phyloP scores from a whole-genome alignment of 345 rosid species.

The Aquilaria yunnanensis region DNA sequence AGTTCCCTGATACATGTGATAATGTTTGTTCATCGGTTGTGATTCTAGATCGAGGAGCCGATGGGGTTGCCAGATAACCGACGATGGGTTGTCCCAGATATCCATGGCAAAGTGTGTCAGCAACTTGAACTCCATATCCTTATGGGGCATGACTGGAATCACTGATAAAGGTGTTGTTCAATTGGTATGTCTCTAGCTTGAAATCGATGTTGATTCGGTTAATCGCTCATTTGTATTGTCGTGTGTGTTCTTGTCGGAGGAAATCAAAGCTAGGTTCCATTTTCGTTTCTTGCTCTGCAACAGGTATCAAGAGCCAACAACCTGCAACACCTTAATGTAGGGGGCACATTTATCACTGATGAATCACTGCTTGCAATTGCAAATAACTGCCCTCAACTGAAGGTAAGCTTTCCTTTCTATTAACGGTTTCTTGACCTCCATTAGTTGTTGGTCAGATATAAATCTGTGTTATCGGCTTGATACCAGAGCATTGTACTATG shows the following conservation, averaged over 20 bases:
- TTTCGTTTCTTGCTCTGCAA: not conserved
- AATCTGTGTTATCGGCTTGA: too few relatives aligned
- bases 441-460: too few relatives aligned
- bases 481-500: slow-evolving; percentile 64
- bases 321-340: slow-evolving; percentile 70
- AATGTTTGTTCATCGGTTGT: not conserved
- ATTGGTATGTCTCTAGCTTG: slow-evolving; percentile 37
- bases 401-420: slow-evolving; percentile 30
- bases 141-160: slow-evolving; percentile 88
- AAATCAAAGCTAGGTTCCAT: too few relatives aligned
- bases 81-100: slow-evolving; percentile 61
- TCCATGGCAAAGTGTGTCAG: slow-evolving; percentile 62
- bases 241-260: too few relatives aligned
- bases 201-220: not conserved
- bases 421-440: too few relatives aligned
- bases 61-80: slow-evolving; percentile 93
- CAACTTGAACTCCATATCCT: slow-evolving; percentile 68
- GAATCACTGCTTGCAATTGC: slow-evolving; percentile 76
- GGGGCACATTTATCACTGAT: slow-evolving; percentile 91
- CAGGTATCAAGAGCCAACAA: slow-evolving; percentile 71
- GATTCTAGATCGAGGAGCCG: slow-evolving; percentile 67
- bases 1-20: too few relatives aligned
- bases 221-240: too few relatives aligned
- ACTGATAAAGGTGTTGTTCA: slow-evolving; percentile 86
- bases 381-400: slow-evolving; percentile 60